phyloP scores from a whole-genome alignment of 768 basidiomycete species.

The Rhodotorula graminis region DNA sequence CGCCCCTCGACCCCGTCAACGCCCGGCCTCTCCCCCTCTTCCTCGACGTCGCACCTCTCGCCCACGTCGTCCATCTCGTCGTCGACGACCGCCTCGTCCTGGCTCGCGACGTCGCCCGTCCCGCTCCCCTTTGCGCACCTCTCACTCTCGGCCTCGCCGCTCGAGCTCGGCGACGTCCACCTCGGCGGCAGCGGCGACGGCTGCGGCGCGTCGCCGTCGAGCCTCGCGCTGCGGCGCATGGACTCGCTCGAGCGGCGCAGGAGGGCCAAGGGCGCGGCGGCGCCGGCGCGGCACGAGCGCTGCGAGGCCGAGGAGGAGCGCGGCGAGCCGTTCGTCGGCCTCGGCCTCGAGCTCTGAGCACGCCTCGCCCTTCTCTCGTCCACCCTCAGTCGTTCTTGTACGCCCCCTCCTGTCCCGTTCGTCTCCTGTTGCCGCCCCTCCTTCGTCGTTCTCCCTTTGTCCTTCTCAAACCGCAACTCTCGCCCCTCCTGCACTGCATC shows the following conservation, averaged over 20 bases:
- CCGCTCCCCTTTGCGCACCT: constrained; percentile 15
- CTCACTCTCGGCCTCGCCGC: constrained; percentile 9
- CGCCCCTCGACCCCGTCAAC: too few species aligned
- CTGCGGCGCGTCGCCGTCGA: constrained; percentile 3
- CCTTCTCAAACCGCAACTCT: too few species aligned
- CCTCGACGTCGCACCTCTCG: neutral
- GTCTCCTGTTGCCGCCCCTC: too few species aligned
- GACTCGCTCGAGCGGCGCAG: constrained; percentile 11
- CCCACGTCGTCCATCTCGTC: neutral
- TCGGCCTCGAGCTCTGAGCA: neutral
- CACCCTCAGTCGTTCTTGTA: too few species aligned
- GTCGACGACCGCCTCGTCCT: neutral
- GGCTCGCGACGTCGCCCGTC: constrained; percentile 3
- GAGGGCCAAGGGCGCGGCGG: too few species aligned
- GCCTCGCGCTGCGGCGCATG: constrained; percentile 20
- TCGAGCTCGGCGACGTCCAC: neutral
- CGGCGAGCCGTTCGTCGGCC: neutral
- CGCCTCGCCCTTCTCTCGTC: too few species aligned
- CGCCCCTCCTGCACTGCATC: too few species aligned
- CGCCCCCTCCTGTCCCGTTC: too few species aligned
- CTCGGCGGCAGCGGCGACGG: too few species aligned
- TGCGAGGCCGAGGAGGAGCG: neutral
- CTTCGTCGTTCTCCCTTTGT: too few species aligned
- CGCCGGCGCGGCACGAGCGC: neutral
- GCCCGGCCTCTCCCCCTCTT: neutral